Evolutionary conservation across 805 yeast genomes (phyloP).

Genomic region (Torulaspora maleeae): DNA sequence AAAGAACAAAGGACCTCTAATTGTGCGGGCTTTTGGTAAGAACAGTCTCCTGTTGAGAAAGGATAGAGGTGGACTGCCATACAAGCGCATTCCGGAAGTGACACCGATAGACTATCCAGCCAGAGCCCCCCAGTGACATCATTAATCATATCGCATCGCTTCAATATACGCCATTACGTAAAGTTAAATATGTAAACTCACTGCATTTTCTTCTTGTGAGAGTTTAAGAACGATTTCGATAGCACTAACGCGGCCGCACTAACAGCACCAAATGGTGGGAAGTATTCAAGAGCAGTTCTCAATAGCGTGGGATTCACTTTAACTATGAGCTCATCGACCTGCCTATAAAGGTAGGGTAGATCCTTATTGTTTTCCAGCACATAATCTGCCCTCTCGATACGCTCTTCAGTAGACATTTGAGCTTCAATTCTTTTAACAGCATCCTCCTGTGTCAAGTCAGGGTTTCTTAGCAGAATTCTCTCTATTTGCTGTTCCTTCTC

Average conservation of each 20-base stretch:
- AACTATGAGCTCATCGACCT: conserved; percentile 41
- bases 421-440: conserved; percentile 66
- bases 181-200: conserved; percentile 7
- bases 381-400: conserved; percentile 56
- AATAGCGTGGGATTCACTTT: conserved; percentile 38
- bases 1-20: conserved; percentile 22
- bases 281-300: conserved; percentile 33
- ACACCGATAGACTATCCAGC: conserved; percentile 29
- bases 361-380: conserved; percentile 59
- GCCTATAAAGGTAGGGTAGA: conserved; percentile 40
- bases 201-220: conserved; percentile 12
- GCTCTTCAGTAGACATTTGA: conserved; percentile 65
- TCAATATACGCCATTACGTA: conserved; percentile 5
- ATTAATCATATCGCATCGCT: conserved; percentile 2
- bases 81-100: conserved; percentile 33
- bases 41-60: conserved; percentile 29
- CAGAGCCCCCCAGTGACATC: conserved; percentile 14
- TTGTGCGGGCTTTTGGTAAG: conserved; percentile 35
- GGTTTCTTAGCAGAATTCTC: conserved; percentile 63
- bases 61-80: conserved; percentile 37
- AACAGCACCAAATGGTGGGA: conserved; percentile 41
- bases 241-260: conserved; percentile 31
- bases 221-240: conserved; percentile 19
- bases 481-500: conserved; percentile 51
- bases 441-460: conserved; percentile 58